Evolutionary conservation across 306 rosid species (phyloP), one percentile per base, ranked within the genome.

Genomic region (Rosa multiflora): DNA sequence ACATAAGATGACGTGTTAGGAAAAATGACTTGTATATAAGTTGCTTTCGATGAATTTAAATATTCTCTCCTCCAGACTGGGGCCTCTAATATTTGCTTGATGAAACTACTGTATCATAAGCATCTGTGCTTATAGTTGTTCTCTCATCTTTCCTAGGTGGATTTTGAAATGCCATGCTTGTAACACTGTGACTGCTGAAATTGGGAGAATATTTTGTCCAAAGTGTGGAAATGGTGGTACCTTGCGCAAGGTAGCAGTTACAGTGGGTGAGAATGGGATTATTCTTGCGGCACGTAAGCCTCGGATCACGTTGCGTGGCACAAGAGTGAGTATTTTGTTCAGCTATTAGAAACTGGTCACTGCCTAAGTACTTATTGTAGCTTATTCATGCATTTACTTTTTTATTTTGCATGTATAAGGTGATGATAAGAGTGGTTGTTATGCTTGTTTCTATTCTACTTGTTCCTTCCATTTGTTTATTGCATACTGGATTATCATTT

Each of bases 141-240:
- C 64, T 81, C 46, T 83, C 67, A 6, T 80, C 71, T 74, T 78
- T 63, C 78, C 46, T 88, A 93, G 97, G 92, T 96, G 99, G 99
- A 88, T 96, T 80, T 91, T 91, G 49, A 93, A 88, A 85, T 96
- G 98, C 73, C 99, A 93, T 83, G 98, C 98, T 52, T 96, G 99
- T 83, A 87, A 82, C 72, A 71, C 89, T 26, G 93, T 93, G 73
- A 96, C 98, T 64, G 89, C 88, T 77, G 99, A 93, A 78, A 87
- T 88, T 78, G 97, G 94, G 80, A 93, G 89, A 83, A 90, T 96
- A 59, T 93, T 96, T 85, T 91, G 99, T 80, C 97, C 98, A 2
- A 93, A 93, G 73, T 93, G 99, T 85, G 99, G 99, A 82, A 96
- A 93, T 81, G 99, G 99, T 76, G 99, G 98, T 73, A 96, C 98